These are phyloP conservation scores for Cercospora sojina DNA, from an alignment of 2,329 filamentous ascomycete genomes.

Conservation along the genomic window DNA sequence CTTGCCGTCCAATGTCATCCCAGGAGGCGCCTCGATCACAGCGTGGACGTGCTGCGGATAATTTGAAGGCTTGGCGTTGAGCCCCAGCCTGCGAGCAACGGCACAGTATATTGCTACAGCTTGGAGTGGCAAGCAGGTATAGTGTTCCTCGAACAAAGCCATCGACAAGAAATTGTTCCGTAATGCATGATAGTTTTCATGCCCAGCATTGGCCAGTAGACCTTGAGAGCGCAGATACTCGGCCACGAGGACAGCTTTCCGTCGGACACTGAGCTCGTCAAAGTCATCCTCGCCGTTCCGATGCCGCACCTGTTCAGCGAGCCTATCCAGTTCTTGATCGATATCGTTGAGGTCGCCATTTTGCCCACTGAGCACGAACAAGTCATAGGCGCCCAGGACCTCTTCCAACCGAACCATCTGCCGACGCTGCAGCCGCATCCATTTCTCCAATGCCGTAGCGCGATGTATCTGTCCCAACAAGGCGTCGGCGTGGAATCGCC, in stretches of 20 bases:
- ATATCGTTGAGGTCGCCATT: constrained; percentile 70
- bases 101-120: constrained; percentile 84
- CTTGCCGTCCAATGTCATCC: constrained; percentile 42
- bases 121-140: constrained; percentile 81
- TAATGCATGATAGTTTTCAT: constrained; percentile 74
- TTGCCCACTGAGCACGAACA: constrained; percentile 77
- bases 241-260: constrained; percentile 67
- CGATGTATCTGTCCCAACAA: constrained; percentile 79
- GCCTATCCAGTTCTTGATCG: constrained; percentile 60
- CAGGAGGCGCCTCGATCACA: constrained; percentile 63
- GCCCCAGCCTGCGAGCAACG: constrained; percentile 69
- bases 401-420: constrained; percentile 65
- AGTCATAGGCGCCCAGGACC: constrained; percentile 78
- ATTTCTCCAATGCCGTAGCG: constrained; percentile 73
- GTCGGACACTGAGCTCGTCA: constrained; percentile 58
- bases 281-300: constrained; percentile 52
- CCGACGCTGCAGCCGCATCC: constrained; percentile 59
- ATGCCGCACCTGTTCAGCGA: constrained; percentile 58
- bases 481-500: constrained; percentile 72
- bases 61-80: constrained; percentile 75
- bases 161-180: constrained; percentile 87
- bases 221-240: constrained; percentile 67
- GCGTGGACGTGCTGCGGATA: constrained; percentile 85
- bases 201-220: constrained; percentile 61
- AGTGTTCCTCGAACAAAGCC: constrained; percentile 68